Percentiles rank a stretch among this genome's conserved stretches.
Evolutionary conservation across 75 land plant species (phyloP).

Genomic region (Gnetum montanum): DNA sequence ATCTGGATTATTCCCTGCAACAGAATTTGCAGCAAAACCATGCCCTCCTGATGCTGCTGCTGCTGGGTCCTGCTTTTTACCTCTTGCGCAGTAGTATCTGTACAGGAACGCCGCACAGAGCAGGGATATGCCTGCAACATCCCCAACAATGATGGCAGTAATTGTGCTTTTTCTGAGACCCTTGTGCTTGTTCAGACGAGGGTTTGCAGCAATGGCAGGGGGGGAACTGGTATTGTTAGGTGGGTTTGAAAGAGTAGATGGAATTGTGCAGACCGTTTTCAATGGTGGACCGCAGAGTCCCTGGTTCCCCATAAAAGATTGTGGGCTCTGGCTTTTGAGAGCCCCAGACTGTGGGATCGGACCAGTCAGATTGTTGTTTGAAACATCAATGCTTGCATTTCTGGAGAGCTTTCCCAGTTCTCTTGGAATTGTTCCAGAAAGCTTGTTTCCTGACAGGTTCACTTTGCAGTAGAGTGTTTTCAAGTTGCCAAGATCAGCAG

Average conservation of each 20-base stretch:
- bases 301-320: slow-evolving; percentile 47
- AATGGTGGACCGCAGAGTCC: slow-evolving; percentile 52
- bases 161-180: slow-evolving; percentile 41
- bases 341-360: slow-evolving; percentile 34
- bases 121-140: slow-evolving; percentile 38
- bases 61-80: slow-evolving; percentile 11
- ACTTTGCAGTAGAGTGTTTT: slow-evolving; percentile 16
- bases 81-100: slow-evolving; percentile 32
- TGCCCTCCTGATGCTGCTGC: slow-evolving; percentile 1
- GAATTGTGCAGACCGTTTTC: slow-evolving; percentile 20
- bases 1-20: background rate
- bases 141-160: slow-evolving; percentile 53
- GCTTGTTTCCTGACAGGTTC: slow-evolving; percentile 49
- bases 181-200: slow-evolving; percentile 16
- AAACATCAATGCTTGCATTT: slow-evolving; percentile 55
- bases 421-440: slow-evolving; percentile 49
- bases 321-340: slow-evolving; percentile 19
- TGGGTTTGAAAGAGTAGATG: slow-evolving; percentile 24
- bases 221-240: slow-evolving; percentile 30
- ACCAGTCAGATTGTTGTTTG: slow-evolving; percentile 74
- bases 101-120: slow-evolving; percentile 36
- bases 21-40: background rate
- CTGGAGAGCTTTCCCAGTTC: slow-evolving; percentile 30
- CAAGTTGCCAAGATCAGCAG: slow-evolving; percentile 34
- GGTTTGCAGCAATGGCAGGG: slow-evolving; percentile 60